Conservation (phyloP, 768 basidiomycete genomes). For the Wakefieldia striispora region DNA sequence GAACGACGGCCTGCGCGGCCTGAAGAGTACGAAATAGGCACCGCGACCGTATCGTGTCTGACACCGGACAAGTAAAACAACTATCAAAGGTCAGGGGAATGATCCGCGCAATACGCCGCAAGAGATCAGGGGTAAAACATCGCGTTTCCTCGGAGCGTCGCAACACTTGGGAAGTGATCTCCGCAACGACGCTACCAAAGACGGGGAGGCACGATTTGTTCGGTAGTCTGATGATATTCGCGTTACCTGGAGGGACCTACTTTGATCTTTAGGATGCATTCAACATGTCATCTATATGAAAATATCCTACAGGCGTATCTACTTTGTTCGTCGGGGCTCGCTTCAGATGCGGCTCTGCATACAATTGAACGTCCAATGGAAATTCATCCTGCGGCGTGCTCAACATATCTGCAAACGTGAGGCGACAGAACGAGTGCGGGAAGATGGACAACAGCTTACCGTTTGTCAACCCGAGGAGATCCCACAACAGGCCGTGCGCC, state of each 20-base stretch:
- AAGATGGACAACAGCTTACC: slow-evolving; percentile 1
- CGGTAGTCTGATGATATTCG: slow-evolving; percentile 37
- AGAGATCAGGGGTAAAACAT: slow-evolving; percentile 50
- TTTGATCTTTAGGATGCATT: slow-evolving; percentile 12
- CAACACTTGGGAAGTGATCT: slow-evolving; percentile 43
- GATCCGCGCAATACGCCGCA: slow-evolving; percentile 41
- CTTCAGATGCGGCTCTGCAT: slow-evolving; percentile 37
- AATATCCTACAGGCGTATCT: slow-evolving; percentile 33
- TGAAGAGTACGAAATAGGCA: slow-evolving; percentile 42
- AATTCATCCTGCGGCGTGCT: slow-evolving; percentile 34
- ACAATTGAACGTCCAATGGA: slow-evolving; percentile 40
- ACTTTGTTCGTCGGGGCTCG: slow-evolving; percentile 30
- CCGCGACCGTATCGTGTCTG: slow-evolving; percentile 34
- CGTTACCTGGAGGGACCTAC: slow-evolving; percentile 35
- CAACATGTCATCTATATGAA: background rate
- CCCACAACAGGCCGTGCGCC: slow-evolving; percentile 22
- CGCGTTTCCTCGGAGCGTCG: slow-evolving; percentile 42
- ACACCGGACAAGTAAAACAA: slow-evolving; percentile 37
- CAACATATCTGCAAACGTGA: slow-evolving; percentile 33
- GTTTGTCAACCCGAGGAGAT: slow-evolving; percentile 14
- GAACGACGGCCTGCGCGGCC: slow-evolving; percentile 25
- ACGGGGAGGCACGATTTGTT: slow-evolving; percentile 41
- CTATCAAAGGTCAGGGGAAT: slow-evolving; percentile 42
- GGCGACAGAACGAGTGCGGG: background rate
- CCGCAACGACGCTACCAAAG: slow-evolving; percentile 46